Evolutionary conservation across 2,329 filamentous ascomycete genomes (phyloP), one percentile per base, ranked within the genome.

Genomic region (Lasiodiplodia gonubiensis): DNA sequence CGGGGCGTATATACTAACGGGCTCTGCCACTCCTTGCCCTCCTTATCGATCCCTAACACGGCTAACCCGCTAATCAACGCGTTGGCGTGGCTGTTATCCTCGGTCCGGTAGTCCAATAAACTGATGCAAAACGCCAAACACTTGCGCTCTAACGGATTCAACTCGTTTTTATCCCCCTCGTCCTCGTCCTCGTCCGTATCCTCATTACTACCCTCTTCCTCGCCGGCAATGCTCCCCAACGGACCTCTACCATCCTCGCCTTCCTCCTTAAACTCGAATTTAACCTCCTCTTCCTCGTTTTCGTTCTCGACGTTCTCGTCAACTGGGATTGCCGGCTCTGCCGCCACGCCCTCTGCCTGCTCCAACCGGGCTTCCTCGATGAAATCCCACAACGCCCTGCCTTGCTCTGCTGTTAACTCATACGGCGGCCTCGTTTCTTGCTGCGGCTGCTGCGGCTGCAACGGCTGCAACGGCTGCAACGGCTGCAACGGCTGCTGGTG

Each of bases 21-120:
- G 2, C 54, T 66, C 53, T 60, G 52, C 52, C 30, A 68, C 1
- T 52, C 63, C 1, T 27, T 49, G 7, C 23, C 11, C 6, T 33
- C 14, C 25, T 68, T 33, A 2, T 53, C 59, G 23, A 70, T 54
- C 2, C 66, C 68, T 27, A 70, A 67, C 16, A 67, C 66, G 37
- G 69, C 69, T 37, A 70, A 64, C 30, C 2, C 49, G 54, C 57
- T 68, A 11, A 69, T 60, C 42, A 70, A 68, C 42, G 66, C 68
- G 52, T 35, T 69, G 7, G 63, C 63, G 39, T 69, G 68, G 51
- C 51, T 53, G 30, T 7, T 18, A 16, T 53, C 25, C 51, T 53
- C 18, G 6, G 51, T 53, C 51, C 33, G 27, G 23, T 53, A 18
- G 16, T 53, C 23, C 27, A 53, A 53, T 14, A 53, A 30, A 53